Conservation (phyloP, 2,329 filamentous ascomycete species). For the Hypoxylon sp. region DNA sequence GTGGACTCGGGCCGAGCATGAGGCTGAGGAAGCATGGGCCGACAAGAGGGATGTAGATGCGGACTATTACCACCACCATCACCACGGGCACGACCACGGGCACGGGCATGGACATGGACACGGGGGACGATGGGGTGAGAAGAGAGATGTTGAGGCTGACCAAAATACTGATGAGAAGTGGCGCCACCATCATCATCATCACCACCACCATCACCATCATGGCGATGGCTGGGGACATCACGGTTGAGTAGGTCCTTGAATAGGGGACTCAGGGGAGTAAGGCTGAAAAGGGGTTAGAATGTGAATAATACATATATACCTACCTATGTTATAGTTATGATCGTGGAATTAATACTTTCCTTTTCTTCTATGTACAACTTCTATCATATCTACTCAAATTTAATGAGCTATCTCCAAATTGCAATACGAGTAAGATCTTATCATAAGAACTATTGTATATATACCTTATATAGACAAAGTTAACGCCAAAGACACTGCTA, state of each 20-base stretch:
- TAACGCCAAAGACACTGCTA: neutral
- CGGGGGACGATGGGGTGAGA: conserved; percentile 28
- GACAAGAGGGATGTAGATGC: neutral
- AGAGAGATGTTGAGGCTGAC: neutral
- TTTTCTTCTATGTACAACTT: neutral
- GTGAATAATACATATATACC: neutral
- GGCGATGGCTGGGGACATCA: neutral
- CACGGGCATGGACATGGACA: conserved; percentile 31
- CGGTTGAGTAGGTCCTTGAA: neutral
- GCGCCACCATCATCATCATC: neutral
- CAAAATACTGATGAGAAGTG: conserved; percentile 8
- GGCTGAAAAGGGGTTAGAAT: neutral
- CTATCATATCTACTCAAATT: too few species aligned
- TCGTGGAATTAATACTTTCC: neutral
- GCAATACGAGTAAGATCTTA: too few species aligned
- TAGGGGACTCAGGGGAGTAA: too few species aligned
- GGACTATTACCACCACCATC: conserved; percentile 16
- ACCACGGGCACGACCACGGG: conserved; percentile 26
- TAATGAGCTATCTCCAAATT: too few species aligned
- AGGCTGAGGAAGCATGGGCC: neutral
- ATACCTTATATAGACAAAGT: neutral
- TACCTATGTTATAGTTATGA: neutral
- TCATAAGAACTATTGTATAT: too few species aligned
- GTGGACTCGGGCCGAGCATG: neutral
- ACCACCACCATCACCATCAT: neutral